Evolutionary conservation across 352 stramenopile species (phyloP), one percentile per base, ranked within the genome.

Genomic region (Pythium sukuiense): DNA sequence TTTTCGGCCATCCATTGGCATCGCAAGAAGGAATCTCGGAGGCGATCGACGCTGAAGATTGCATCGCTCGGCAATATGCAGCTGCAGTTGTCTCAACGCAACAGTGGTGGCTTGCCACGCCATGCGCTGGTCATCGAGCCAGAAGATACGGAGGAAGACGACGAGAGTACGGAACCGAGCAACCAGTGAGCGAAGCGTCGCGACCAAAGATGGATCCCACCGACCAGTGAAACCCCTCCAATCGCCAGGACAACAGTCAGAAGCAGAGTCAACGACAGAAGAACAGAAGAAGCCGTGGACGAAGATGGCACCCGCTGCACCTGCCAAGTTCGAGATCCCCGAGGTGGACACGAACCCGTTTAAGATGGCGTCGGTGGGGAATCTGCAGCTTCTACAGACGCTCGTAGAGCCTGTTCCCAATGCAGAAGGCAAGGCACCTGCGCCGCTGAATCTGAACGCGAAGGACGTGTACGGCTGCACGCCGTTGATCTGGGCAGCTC

Each of bases 281-380:
- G 16, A 45, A 35, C 18, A 13, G 20, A n/a, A 14, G 5, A 43
- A 27, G 26, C 26, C 1, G 7, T 52, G 32, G 52, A 70, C 69
- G 45, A 12, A 27, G 39, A 78, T 78, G 72, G 18, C 74, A 48
- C 52, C 55, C 1, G 52, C 76, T 18, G 63, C 59, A 49, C 54
- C 61, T 33, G 39, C 69, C n/a, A 95, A 93, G 75, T 76, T 86
- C 54, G 83, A 96, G 69, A 63, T 91, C 56, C 82, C 84, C 0
- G 85, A 91, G 20, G 81, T 94, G 55, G 87, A 96, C 65, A 85
- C 76, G 30, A 94, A 96, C 49, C 87, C 84, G 48, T 94, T 91
- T 63, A 96, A 96, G 73, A 89, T 96, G 72, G 85, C 87, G 57
- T 71, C 83, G 16, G 82, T 92, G 16, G 87, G 87, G 26, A 93